Base-by-base conservation (phyloP, 306 rosid genomes). In the Prosopis cineraria region DNA sequence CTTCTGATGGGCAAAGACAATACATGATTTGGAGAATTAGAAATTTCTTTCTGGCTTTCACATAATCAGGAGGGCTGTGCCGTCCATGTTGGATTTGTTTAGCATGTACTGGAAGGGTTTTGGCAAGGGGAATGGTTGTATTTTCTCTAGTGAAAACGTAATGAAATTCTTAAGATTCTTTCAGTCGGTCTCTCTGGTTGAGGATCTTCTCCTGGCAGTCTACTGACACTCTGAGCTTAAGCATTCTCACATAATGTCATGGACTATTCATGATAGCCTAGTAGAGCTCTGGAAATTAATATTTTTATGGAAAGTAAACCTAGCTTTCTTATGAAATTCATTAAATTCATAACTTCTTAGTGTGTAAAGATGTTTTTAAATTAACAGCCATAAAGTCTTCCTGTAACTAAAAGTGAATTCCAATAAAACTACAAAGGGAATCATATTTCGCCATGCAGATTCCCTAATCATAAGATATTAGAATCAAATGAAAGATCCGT, bases 401-500 rank as follows among this genome's bases (percentile, higher is more conserved):
- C 63, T 56, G 34, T 24, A 13, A 25, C 6, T 11, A 14, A 3
- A 55, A 52, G 59, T 52, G 7, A 2, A 52, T 52, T 53, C 3
- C 10, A 53, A 9, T 31, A 10, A 53, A n/a, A n/a, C n/a, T n/a
- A n/a, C n/a, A n/a, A 53, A 53, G 62, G 11, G 13, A 52, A 11
- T 44, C 50, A 14, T 13, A 44, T 44, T 44, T 44, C 50, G 12
- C 47, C 59, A 2, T 19, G 2, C 7, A 20, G 27, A 52, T 7
- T 22, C 27, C 16, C 27, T 43, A 37, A 36, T 65, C 29, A 36
- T 7, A 65, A n/a, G 29, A 33, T 36, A 36, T 65, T 65, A 36
- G 4, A 65, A 34, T 65, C 3, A 67, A 67, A 67, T 39, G 72
- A 24, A 67, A 39, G 71, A 37, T 66, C 31, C 27, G 31, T 65